A percentile compares a stretch with the other conserved stretches of the same genome.
Conservation (phyloP, 305 asterid species). For the Fraxinus baroniana region DNA sequence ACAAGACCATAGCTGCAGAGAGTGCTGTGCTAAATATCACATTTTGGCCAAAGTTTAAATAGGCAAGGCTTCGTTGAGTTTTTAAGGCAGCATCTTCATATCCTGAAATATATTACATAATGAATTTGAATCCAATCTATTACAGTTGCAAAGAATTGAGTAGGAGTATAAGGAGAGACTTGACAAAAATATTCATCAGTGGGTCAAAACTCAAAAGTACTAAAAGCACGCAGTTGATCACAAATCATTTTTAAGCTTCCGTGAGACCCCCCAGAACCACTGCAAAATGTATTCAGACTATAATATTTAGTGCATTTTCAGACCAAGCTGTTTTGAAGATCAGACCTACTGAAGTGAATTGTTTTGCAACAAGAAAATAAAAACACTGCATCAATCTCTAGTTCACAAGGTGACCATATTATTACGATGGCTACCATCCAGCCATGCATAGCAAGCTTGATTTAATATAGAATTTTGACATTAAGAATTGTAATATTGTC, state of each 20-base stretch:
- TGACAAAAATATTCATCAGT: neutral
- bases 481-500: neutral
- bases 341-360: neutral
- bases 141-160: constrained; percentile 6
- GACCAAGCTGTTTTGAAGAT: neutral
- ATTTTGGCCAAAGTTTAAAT: constrained; percentile 88
- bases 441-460: constrained; percentile 1
- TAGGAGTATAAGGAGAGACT: constrained; percentile 10
- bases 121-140: constrained; percentile 8
- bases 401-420: neutral
- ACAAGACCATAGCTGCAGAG: constrained; percentile 88
- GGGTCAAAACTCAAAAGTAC: neutral
- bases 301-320: neutral
- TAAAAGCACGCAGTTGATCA: neutral
- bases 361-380: constrained; percentile 3
- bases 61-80: constrained; percentile 92
- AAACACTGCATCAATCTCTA: neutral
- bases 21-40: constrained; percentile 81
- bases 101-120: constrained; percentile 48
- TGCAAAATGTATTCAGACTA: constrained; percentile 8
- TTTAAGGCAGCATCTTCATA: constrained; percentile 93
- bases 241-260: constrained; percentile 13
- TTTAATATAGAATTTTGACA: neutral
- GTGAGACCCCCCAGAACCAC: neutral
- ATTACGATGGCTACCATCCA: constrained; percentile 10